Evolutionary conservation across 202 grass and related monocot genomes (phyloP).

Genomic region (Carex arenaria): DNA sequence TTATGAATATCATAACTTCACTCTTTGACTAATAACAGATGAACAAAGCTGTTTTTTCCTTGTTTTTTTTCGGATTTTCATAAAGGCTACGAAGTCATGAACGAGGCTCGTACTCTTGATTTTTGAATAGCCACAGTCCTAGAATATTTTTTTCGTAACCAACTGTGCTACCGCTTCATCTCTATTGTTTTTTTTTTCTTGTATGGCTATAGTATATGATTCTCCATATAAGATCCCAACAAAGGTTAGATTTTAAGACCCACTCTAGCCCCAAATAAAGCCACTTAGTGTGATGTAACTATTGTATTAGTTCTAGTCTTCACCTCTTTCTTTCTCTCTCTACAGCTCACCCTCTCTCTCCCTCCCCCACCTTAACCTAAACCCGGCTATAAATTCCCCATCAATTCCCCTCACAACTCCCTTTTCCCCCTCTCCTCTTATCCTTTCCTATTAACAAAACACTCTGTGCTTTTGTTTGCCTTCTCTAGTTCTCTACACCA

Average conservation of each 20-base stretch:
- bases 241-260: background rate
- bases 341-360: background rate
- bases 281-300: background rate
- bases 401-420: slow-evolving; percentile 61
- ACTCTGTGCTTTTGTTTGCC: background rate
- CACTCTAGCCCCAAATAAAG: background rate
- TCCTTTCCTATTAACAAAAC: slow-evolving; percentile 19
- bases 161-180: too few species aligned
- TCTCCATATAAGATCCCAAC: background rate
- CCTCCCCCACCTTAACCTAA: background rate
- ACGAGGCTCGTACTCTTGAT: too few species aligned
- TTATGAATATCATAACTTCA: too few species aligned
- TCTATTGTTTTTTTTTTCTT: too few species aligned
- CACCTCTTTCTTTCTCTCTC: background rate
- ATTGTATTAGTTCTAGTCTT: background rate
- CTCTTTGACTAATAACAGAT: too few species aligned
- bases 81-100: too few species aligned
- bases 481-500: background rate
- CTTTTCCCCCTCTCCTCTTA: slow-evolving; percentile 48
- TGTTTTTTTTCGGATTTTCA: too few species aligned
- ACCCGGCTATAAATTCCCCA: slow-evolving; percentile 61
- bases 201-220: background rate
- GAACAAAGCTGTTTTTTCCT: too few species aligned
- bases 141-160: too few species aligned
- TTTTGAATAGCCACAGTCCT: too few species aligned